A percentile compares a stretch with the other conserved stretches of the same genome.
These are phyloP conservation scores for Tulasnella sp. DNA, from an alignment of 768 basidiomycete genomes.

Conservation along the genomic window DNA sequence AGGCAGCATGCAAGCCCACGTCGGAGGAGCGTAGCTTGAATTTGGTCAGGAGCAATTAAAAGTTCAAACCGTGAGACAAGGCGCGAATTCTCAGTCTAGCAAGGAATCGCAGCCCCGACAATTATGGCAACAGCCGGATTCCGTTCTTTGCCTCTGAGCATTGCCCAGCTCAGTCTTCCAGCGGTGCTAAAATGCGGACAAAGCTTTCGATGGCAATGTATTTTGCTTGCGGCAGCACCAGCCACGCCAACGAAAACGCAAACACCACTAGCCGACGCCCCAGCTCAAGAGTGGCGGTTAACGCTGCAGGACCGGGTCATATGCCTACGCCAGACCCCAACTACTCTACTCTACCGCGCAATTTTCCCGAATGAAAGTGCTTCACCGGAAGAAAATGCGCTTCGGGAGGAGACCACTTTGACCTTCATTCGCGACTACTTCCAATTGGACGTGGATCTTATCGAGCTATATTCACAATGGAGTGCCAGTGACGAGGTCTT, in stretches of 20 bases:
- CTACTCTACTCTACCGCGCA: constrained; percentile 59
- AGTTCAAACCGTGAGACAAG: background rate
- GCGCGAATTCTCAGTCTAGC: too few relatives aligned
- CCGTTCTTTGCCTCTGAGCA: constrained; percentile 46
- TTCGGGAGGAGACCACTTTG: constrained; percentile 46
- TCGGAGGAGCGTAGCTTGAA: too few relatives aligned
- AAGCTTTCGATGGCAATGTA: constrained; percentile 62
- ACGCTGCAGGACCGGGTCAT: constrained; percentile 76
- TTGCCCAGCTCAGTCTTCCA: constrained; percentile 64
- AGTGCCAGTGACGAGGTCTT: constrained; percentile 64
- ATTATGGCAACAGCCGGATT: constrained; percentile 35
- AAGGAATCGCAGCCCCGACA: background rate
- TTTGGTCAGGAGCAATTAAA: too few relatives aligned
- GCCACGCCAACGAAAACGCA: constrained; percentile 18
- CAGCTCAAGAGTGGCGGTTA: constrained; percentile 61
- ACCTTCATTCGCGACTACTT: constrained; percentile 80
- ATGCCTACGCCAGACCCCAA: constrained; percentile 64
- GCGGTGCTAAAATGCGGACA: constrained; percentile 76
- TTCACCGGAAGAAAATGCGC: constrained; percentile 25
- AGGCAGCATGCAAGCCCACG: too few relatives aligned
- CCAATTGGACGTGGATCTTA: constrained; percentile 68
- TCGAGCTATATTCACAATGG: constrained; percentile 68
- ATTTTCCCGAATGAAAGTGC: constrained; percentile 39
- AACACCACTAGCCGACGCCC: constrained; percentile 15
- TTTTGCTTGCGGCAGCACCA: background rate